Percentiles rank a stretch among this genome's conserved stretches.
phyloP scores from a whole-genome alignment of 805 yeast genomes.

The Wickerhamomyces pijperi region DNA sequence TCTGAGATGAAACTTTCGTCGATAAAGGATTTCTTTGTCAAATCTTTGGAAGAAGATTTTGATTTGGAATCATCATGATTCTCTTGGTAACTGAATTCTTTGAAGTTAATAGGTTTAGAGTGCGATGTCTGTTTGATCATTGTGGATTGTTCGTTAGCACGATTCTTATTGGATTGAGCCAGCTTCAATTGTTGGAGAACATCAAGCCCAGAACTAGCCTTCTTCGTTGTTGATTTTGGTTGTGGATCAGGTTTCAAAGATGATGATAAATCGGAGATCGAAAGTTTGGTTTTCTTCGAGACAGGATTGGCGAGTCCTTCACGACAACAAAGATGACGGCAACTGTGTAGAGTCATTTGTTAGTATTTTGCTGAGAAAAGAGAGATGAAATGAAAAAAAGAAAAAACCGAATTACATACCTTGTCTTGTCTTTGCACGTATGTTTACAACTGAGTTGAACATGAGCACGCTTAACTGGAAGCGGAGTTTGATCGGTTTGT shows the following conservation, averaged over 20 bases:
- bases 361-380: not conserved
- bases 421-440: constrained; percentile 26
- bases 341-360: constrained; percentile 15
- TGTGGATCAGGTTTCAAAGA: not conserved
- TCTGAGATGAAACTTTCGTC: not conserved
- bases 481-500: too few relatives aligned
- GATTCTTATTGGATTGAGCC: too few relatives aligned
- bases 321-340: constrained; percentile 38
- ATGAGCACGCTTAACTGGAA: not conserved
- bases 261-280: not conserved
- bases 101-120: too few relatives aligned
- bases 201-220: too few relatives aligned
- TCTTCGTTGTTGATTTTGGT: too few relatives aligned
- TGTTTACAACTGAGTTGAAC: constrained; percentile 24
- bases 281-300: not conserved
- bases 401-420: constrained; percentile 4
- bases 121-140: too few relatives aligned
- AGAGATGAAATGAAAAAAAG: too few relatives aligned
- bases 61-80: not conserved
- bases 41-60: not conserved
- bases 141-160: too few relatives aligned
- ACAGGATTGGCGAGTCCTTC: constrained; percentile 25
- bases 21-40: not conserved
- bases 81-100: too few relatives aligned
- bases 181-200: too few relatives aligned